Evolutionary conservation across 2,329 filamentous ascomycete genomes (phyloP).

Genomic region (Paramyrothecium sp.): DNA sequence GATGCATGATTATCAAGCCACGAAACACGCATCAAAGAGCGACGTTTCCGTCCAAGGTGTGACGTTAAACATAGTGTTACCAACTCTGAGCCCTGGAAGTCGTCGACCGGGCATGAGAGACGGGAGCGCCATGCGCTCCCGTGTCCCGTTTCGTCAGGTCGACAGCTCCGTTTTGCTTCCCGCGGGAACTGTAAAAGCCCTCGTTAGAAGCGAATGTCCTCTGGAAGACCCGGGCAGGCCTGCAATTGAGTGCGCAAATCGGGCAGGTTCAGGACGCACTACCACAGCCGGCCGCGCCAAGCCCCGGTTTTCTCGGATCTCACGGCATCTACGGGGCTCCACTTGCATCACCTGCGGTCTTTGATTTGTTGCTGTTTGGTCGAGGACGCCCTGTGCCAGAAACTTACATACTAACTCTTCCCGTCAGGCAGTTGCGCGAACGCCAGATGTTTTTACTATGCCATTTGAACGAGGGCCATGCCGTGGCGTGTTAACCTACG

Average conservation of each 20-base stretch:
- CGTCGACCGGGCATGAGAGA: neutral
- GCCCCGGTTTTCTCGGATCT: neutral
- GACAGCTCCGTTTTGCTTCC: neutral
- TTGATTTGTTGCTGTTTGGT: neutral
- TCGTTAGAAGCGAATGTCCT: neutral
- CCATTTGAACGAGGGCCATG: too few relatives aligned
- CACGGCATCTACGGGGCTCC: neutral
- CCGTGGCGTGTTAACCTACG: too few relatives aligned
- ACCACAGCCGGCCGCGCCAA: neutral
- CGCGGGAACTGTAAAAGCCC: neutral
- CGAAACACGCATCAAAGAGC: neutral
- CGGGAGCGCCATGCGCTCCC: neutral
- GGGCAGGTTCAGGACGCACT: neutral
- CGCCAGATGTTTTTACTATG: too few relatives aligned
- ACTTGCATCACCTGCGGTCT: neutral
- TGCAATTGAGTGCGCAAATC: neutral
- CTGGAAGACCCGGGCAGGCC: neutral
- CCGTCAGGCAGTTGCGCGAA: too few relatives aligned
- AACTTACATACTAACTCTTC: too few relatives aligned
- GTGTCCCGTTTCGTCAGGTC: neutral
- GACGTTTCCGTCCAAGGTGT: neutral
- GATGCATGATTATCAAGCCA: neutral
- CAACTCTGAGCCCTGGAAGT: neutral
- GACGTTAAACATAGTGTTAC: neutral
- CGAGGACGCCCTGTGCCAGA: too few relatives aligned